Evolutionary conservation across 1,284 basidiomycete species (phyloP), one percentile per base, ranked within the genome.

Genomic region (Schizophyllum commune): DNA sequence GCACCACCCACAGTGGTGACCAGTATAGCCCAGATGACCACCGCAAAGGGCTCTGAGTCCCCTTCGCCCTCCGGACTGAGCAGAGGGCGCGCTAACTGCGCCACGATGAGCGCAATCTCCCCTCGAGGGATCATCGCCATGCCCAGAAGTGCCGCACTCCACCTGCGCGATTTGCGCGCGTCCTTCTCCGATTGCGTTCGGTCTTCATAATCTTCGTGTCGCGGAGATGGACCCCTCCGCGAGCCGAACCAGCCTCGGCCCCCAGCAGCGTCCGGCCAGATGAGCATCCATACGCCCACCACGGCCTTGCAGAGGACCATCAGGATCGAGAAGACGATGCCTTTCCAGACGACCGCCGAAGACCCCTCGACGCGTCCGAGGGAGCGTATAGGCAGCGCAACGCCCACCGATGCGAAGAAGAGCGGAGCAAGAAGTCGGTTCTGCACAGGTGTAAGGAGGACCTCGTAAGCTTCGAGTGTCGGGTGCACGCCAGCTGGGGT

Each of bases 21-120:
- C 6, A 77, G 52, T 52, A 76, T 72, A 0, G 74, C 74, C 75
- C 75, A 77, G 11, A 74, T 74, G 3, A 77, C 76, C n/a, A 77
- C 67, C 1, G 75, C 73, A 62, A 70, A 75, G 1, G 72, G 68
- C 60, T 76, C 74, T 62, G 63, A 65, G 19, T 47, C 39, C 52
- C 60, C 27, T 52, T 51, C 63, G 63, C 58, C 47, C 47, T 54
- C 20, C 13, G 52, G 53, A 11, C 57, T 57, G 20, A 77, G 68
- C 32, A 76, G 57, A 5, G 73, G 74, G 20, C 71, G 61, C 1
- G 70, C 71, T 7, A 77, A 68, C 61, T 77, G 74, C 0, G 74
- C 73, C 8, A 76, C 71, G 54, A 78, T 77, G 54, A 78, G 70
- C 52, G 74, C 75, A 20, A 77, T 76, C 63, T 77, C 75, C 7